Evolutionary conservation across 2,329 filamentous ascomycete genomes (phyloP).

Genomic region (Stagonosporopsis chrysanthemi): DNA sequence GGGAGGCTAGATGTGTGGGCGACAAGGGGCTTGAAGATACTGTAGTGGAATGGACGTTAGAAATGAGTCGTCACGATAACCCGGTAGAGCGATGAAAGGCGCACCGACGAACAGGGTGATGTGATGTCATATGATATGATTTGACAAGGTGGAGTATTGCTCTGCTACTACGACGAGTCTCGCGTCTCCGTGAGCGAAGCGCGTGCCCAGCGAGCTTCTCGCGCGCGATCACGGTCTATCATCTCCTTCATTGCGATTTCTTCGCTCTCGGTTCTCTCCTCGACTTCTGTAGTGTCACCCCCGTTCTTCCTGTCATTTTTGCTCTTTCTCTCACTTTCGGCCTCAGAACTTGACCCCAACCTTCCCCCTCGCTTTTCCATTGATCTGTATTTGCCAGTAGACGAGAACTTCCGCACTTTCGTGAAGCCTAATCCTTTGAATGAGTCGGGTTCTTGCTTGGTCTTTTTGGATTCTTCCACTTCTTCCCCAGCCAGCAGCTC

Average conservation of each 20-base stretch:
- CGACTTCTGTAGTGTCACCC: neutral
- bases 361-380: neutral
- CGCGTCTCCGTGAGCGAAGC: neutral
- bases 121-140: neutral
- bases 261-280: neutral
- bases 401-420: constrained; percentile 1
- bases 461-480: neutral
- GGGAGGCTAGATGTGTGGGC: neutral
- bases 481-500: constrained; percentile 17
- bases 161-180: neutral
- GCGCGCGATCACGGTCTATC: neutral
- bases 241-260: constrained; percentile 3
- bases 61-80: neutral
- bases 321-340: neutral
- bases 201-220: constrained; percentile 1
- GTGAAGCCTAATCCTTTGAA: neutral
- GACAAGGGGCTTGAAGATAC: neutral
- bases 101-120: neutral
- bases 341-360: neutral
- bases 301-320: neutral
- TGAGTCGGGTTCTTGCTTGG: neutral
- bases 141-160: neutral
- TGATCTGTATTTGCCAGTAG: constrained; percentile 1
- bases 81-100: neutral
- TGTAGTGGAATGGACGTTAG: neutral